Evolutionary conservation across 139 green algal species (phyloP).

Genomic region (Coelastrella sp.): DNA sequence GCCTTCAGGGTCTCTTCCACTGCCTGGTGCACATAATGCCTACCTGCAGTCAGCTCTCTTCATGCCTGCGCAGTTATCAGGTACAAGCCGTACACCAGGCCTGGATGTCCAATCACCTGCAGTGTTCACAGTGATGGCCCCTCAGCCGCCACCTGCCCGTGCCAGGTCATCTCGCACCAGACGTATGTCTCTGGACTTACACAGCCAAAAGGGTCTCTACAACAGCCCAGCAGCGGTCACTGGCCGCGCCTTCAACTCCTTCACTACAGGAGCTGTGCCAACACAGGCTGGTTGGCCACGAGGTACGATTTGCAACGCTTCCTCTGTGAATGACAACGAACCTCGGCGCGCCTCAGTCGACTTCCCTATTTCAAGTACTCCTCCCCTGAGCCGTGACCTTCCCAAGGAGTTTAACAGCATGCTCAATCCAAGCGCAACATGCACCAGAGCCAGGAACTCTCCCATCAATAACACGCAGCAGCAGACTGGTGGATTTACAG

Average conservation of each 20-base stretch:
- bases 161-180: neutral
- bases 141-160: neutral
- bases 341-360: too few relatives aligned
- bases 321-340: too few relatives aligned
- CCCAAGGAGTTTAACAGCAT: too few relatives aligned
- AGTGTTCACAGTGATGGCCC: neutral
- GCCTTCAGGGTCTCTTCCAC: neutral
- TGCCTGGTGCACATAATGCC: neutral
- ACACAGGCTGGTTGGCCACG: too few relatives aligned
- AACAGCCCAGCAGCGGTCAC: too few relatives aligned
- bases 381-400: too few relatives aligned
- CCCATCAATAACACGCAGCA: constrained; percentile 4
- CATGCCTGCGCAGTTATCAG: neutral
- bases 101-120: neutral
- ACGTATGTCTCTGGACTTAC: constrained; percentile 8
- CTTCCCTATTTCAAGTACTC: too few relatives aligned
- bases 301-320: too few relatives aligned
- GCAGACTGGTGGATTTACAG: neutral
- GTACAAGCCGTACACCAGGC: neutral
- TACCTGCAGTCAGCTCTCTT: constrained; percentile 20
- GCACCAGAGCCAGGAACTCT: neutral
- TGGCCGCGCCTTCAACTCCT: too few relatives aligned
- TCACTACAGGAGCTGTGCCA: too few relatives aligned
- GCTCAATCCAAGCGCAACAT: too few relatives aligned
- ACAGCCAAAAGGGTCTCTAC: too few relatives aligned